Percentiles rank a stretch among this genome's conserved stretches.
These are phyloP conservation scores for Xylaria grammica DNA, from an alignment of 495 filamentous ascomycete genomes.

Conservation along the genomic window DNA sequence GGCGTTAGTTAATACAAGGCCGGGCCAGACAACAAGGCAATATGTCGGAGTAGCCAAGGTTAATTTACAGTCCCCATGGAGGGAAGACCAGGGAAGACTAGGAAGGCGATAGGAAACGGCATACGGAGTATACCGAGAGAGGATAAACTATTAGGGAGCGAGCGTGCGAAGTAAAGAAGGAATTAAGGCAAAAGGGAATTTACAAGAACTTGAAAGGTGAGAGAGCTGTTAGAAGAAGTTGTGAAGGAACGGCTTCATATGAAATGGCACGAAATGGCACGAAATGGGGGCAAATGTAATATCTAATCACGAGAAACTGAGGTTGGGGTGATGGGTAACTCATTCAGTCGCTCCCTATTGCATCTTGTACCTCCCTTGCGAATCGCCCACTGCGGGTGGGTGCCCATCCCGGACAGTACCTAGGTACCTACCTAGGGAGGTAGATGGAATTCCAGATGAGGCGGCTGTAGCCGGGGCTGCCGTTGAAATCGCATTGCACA, in stretches of 20 bases:
- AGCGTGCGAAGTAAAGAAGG: not conserved
- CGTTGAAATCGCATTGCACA: not conserved
- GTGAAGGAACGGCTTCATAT: not conserved
- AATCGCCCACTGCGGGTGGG: conserved; percentile 8
- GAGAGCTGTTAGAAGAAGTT: not conserved
- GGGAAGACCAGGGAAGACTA: not conserved
- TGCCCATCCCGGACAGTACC: not conserved
- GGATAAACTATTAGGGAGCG: not conserved
- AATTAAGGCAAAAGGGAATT: not conserved
- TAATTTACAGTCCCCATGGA: not conserved
- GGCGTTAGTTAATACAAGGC: not conserved
- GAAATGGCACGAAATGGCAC: not conserved
- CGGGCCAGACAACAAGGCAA: not conserved
- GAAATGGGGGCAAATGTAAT: conserved; percentile 7
- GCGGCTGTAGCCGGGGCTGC: conserved; percentile 11
- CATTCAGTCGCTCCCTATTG: not conserved
- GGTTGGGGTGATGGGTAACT: not conserved
- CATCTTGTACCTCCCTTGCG: not conserved
- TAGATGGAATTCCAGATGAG: not conserved
- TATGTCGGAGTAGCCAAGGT: not conserved
- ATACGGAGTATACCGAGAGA: not conserved
- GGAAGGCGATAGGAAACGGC: not conserved
- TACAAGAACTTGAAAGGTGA: conserved; percentile 3
- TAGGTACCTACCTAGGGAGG: not conserved
- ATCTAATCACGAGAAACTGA: not conserved